Evolutionary conservation across 805 yeast species (phyloP).

Genomic region (Wickerhamomyces bisporus): DNA sequence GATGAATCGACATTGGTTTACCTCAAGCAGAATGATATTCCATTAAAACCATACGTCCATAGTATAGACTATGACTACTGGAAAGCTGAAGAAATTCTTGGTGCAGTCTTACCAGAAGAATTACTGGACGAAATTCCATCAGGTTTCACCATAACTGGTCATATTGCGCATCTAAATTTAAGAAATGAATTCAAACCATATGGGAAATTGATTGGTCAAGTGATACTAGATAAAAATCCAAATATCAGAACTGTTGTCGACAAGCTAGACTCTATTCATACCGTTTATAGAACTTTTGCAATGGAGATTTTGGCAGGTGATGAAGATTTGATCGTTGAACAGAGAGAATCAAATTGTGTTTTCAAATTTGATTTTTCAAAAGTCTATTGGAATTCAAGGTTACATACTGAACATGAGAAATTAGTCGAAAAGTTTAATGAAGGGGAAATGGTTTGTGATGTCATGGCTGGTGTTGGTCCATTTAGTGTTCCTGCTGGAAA

Average conservation of each 20-base stretch:
- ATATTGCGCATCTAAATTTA: slow-evolving; percentile 87
- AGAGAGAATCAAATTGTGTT: slow-evolving; percentile 78
- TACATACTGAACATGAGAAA: slow-evolving; percentile 90
- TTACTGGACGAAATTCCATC: slow-evolving; percentile 72
- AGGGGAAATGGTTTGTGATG: slow-evolving; percentile 84
- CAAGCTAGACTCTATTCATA: slow-evolving; percentile 80
- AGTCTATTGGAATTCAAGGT: slow-evolving; percentile 96
- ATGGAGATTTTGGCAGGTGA: slow-evolving; percentile 94
- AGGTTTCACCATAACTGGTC: slow-evolving; percentile 92
- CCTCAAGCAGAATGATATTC: slow-evolving; percentile 42
- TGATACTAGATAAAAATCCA: slow-evolving; percentile 74
- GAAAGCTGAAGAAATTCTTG: slow-evolving; percentile 83
- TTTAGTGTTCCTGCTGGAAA: slow-evolving; percentile 95
- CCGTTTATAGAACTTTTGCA: slow-evolving; percentile 83
- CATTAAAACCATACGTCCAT: slow-evolving; percentile 48
- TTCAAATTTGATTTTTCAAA: slow-evolving; percentile 87
- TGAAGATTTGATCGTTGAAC: slow-evolving; percentile 70
- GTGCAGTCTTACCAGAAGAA: slow-evolving; percentile 70
- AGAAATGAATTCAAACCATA: slow-evolving; percentile 81
- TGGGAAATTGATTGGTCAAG: slow-evolving; percentile 79
- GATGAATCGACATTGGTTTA: slow-evolving; percentile 38
- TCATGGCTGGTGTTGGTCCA: slow-evolving; percentile 98
- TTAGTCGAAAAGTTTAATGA: slow-evolving; percentile 54
- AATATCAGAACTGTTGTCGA: slow-evolving; percentile 85
- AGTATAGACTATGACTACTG: slow-evolving; percentile 70